Base-by-base conservation (phyloP, 225 moss, liverwort and hornwort genomes). In the Lunularia cruciata region DNA sequence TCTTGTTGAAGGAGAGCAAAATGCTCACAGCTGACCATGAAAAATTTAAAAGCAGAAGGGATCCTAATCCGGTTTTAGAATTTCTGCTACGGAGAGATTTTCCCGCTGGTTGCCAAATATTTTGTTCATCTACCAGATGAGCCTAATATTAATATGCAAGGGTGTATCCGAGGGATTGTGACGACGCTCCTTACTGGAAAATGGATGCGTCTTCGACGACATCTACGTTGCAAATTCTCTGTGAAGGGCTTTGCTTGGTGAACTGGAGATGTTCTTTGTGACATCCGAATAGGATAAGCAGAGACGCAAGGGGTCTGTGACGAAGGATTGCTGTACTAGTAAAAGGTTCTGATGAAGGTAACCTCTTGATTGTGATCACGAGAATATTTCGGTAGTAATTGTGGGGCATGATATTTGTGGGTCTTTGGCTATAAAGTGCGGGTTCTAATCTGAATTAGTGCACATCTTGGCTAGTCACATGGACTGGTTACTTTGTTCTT, bases 31-130 rank as follows among this genome's bases (percentile, higher is more conserved):
- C 61, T 61, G 61, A 61, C 25, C 39, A 38, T 61, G 40, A 25
- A 13, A 61, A 3, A 61, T 40, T 40, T 12, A 60, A n/a, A 25
- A 61, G 61, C 61, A 61, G 61, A 61, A 40, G 39, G 36, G 23
- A 2, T 36, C n/a, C n/a, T 22, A 37, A 22, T n/a, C 36, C 22
- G 39, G n/a, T n/a, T 61, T 26, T 22, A 9, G 11, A 39, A 39
- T 15, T 61, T 61, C 61, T 61, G 61, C 61, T 61, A 61, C 61
- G 61, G 61, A 39, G 22, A 40, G 23, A 61, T 61, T 39, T 23
- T 61, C 61, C 38, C 61, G 61, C 61, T 38, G 61, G 23, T 61
- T 40, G 61, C 38, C 39, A 38, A 61, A 25, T 61, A 38, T 22
- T 39, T 38, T 61, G 23, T 14, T 59, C 3, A 11, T 59, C 59